Percentiles rank a stretch among this genome's conserved stretches.
Evolutionary conservation across 176 grass and related monocot genomes (phyloP).

Genomic region (Eremochloa ophiuroides): DNA sequence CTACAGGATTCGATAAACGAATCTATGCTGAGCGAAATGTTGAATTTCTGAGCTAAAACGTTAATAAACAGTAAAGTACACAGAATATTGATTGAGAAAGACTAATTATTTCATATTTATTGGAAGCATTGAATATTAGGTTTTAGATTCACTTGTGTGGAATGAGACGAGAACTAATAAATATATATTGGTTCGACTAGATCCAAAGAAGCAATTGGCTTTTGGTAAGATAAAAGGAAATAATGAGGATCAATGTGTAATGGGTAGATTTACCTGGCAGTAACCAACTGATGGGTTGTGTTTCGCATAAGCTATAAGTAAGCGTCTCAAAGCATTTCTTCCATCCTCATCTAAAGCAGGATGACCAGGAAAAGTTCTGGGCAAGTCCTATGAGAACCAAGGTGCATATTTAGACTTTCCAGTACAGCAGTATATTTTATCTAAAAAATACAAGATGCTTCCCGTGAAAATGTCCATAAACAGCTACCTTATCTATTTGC

Average conservation of each 20-base stretch:
- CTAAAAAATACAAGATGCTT: background rate
- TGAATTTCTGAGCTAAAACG: constrained; percentile 5
- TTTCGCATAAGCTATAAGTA: constrained; percentile 93
- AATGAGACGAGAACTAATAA: constrained; percentile 1
- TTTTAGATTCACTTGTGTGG: constrained; percentile 3
- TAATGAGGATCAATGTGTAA: background rate
- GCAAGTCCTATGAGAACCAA: constrained; percentile 74
- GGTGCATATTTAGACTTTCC: background rate
- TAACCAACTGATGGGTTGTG: constrained; percentile 99
- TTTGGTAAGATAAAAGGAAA: constrained; percentile 7
- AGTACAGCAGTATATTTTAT: background rate
- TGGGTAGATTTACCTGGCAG: constrained; percentile 68
- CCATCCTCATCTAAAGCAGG: constrained; percentile 90
- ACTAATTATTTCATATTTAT: background rate
- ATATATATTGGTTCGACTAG: background rate
- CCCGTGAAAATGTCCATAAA: background rate
- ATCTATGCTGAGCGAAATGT: constrained; percentile 25
- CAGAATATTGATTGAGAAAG: constrained; percentile 16
- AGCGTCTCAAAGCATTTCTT: constrained; percentile 94
- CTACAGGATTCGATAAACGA: constrained; percentile 44
- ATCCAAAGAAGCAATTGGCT: constrained; percentile 9
- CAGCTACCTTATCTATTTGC: constrained; percentile 95
- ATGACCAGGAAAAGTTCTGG: constrained; percentile 98
- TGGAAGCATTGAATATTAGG: background rate
- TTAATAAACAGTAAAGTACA: background rate